A percentile compares a stretch with the other conserved stretches of the same genome.
Evolutionary conservation across 2,329 filamentous ascomycete genomes (phyloP).

Genomic region (Hymenoscyphus infarciens): DNA sequence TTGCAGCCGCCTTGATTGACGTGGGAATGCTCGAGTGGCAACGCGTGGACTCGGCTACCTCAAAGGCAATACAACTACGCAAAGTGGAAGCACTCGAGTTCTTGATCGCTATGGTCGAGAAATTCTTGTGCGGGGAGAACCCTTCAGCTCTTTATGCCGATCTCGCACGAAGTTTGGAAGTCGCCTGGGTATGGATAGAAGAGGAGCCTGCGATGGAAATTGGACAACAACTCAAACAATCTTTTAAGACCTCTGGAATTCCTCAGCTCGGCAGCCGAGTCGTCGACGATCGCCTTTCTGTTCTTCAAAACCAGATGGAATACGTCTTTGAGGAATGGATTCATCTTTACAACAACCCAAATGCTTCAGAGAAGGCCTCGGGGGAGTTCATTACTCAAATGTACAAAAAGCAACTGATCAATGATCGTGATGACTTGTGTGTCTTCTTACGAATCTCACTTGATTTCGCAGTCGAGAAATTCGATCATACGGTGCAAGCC

Average conservation of each 20-base stretch:
- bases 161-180: slow-evolving; percentile 78
- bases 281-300: slow-evolving; percentile 52
- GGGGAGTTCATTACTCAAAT: slow-evolving; percentile 81
- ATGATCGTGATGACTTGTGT: slow-evolving; percentile 70
- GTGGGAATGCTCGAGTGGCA: slow-evolving; percentile 61
- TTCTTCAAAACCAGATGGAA: slow-evolving; percentile 78
- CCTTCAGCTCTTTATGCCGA: slow-evolving; percentile 79
- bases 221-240: slow-evolving; percentile 68
- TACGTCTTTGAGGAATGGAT: slow-evolving; percentile 98
- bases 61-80: slow-evolving; percentile 67
- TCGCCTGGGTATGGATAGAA: slow-evolving; percentile 74
- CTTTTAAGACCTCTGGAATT: slow-evolving; percentile 52
- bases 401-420: slow-evolving; percentile 69
- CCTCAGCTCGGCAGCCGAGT: slow-evolving; percentile 50
- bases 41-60: slow-evolving; percentile 66
- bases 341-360: slow-evolving; percentile 72
- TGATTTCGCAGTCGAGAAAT: slow-evolving; percentile 73
- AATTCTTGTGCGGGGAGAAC: slow-evolving; percentile 72
- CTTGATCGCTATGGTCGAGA: slow-evolving; percentile 74
- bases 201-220: slow-evolving; percentile 65
- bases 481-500: slow-evolving; percentile 64
- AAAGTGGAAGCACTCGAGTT: slow-evolving; percentile 73
- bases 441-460: slow-evolving; percentile 78
- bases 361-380: slow-evolving; percentile 67
- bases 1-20: slow-evolving; percentile 54